Conservation (phyloP, 208 protist genomes). For the Wallacemonas sp. region DNA sequence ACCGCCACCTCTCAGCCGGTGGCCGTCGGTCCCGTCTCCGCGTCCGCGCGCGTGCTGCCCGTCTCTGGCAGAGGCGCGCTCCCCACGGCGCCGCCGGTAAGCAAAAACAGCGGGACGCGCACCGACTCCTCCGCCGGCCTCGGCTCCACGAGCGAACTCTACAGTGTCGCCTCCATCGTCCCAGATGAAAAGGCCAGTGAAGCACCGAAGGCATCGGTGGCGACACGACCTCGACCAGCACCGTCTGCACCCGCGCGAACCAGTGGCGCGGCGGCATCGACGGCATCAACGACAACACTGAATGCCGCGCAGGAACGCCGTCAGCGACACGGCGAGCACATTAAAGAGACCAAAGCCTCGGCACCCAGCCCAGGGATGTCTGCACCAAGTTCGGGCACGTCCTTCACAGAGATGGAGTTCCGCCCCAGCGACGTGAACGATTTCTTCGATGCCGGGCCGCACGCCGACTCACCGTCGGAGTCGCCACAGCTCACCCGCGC, state of each 20-base stretch:
- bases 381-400: background rate
- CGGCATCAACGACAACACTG: too few relatives aligned
- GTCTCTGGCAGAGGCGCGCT: too few relatives aligned
- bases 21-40: too few relatives aligned
- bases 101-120: too few relatives aligned
- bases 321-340: background rate
- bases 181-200: background rate
- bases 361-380: too few relatives aligned
- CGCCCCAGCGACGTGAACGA: background rate
- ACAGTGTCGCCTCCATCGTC: background rate
- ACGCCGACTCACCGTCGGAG: background rate
- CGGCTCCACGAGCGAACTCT: background rate
- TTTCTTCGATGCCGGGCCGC: background rate
- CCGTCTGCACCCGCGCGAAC: background rate
- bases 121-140: too few relatives aligned
- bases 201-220: background rate
- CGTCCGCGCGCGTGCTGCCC: too few relatives aligned
- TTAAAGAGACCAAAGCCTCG: too few relatives aligned
- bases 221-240: background rate
- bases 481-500: too few relatives aligned
- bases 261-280: too few relatives aligned
- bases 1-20: too few relatives aligned
- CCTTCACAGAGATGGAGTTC: constrained; percentile 3
- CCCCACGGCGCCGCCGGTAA: too few relatives aligned
- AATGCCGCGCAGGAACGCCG: background rate